A percentile compares a stretch with the other conserved stretches of the same genome.
phyloP scores from a whole-genome alignment of 2,329 filamentous ascomycete species.

The Fusarium proliferatum region DNA sequence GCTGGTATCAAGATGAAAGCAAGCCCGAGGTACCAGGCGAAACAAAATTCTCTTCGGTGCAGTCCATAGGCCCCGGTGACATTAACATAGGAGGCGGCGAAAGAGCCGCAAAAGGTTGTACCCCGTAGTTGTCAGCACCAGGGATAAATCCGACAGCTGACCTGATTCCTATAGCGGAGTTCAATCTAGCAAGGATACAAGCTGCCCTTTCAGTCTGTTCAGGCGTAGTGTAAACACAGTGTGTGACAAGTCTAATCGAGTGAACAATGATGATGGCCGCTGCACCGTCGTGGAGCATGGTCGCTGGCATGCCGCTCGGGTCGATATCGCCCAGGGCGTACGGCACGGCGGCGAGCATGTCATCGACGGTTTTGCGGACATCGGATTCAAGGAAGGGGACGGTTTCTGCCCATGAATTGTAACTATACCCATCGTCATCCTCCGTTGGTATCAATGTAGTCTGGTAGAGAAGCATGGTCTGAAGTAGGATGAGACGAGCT shows the following conservation, averaged over 20 bases:
- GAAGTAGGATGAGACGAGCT: conserved; percentile 46
- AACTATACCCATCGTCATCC: conserved; percentile 1
- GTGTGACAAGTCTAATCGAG: conserved; percentile 47
- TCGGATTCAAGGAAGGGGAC: conserved; percentile 40
- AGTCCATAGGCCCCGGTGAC: background rate
- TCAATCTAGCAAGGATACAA: conserved; percentile 42
- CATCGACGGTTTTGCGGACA: conserved; percentile 44
- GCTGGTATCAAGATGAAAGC: conserved; percentile 13
- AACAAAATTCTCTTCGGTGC: background rate
- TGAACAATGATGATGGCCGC: conserved; percentile 48
- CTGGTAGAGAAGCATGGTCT: conserved; percentile 46
- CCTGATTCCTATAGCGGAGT: conserved; percentile 46
- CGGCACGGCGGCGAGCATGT: conserved; percentile 47
- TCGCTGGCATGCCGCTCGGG: conserved; percentile 33
- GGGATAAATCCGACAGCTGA: conserved; percentile 38
- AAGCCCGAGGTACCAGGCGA: background rate
- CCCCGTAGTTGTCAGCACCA: background rate
- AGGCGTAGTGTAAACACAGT: conserved; percentile 44
- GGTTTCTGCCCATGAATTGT: conserved; percentile 29
- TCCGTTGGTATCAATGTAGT: conserved; percentile 15
- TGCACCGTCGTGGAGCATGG: conserved; percentile 46
- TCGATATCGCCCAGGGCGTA: conserved; percentile 48
- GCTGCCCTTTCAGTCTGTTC: conserved; percentile 38
- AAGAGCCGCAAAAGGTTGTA: background rate
- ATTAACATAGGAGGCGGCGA: background rate